Conservation (phyloP, 441 rosid species). For the Corymbia citriodora region DNA sequence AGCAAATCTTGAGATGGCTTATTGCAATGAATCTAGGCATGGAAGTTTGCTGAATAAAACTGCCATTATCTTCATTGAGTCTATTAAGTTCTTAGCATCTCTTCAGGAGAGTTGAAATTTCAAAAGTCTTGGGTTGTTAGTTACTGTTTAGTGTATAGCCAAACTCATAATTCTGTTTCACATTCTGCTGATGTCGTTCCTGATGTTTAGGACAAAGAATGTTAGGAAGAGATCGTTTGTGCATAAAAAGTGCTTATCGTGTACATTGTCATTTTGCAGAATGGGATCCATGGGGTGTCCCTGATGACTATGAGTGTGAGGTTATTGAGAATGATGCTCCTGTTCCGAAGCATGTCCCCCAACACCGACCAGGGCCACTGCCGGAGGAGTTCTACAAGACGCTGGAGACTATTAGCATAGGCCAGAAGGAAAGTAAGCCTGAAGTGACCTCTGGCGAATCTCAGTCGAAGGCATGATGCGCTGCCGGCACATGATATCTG, state of each 20-base stretch:
- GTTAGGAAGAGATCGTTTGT: not conserved
- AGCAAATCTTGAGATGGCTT: not conserved
- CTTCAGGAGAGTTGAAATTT: not conserved
- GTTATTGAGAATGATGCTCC: slow-evolving; percentile 83
- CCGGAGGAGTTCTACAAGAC: slow-evolving; percentile 81
- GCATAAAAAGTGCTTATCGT: not conserved
- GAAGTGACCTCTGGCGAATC: slow-evolving; percentile 42
- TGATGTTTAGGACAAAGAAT: not conserved
- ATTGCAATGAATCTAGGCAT: not conserved
- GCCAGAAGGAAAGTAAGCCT: slow-evolving; percentile 26
- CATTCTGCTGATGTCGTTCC: not conserved
- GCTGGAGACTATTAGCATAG: slow-evolving; percentile 39
- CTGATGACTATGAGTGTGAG: slow-evolving; percentile 82
- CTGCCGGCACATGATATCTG: not conserved
- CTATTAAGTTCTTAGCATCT: not conserved
- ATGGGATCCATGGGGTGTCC: slow-evolving; percentile 98
- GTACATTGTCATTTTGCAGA: slow-evolving; percentile 27
- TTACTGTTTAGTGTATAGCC: not conserved
- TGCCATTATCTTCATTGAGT: not conserved
- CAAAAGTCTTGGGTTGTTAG: not conserved
- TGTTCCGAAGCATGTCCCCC: slow-evolving; percentile 84
- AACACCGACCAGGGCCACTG: slow-evolving; percentile 86
- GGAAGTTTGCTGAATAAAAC: not conserved
- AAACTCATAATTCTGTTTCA: not conserved
- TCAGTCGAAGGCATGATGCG: slow-evolving; percentile 31